Evolutionary conservation across 768 basidiomycete genomes (phyloP), one percentile per base, ranked within the genome.

Genomic region (Tulasnella sp.): DNA sequence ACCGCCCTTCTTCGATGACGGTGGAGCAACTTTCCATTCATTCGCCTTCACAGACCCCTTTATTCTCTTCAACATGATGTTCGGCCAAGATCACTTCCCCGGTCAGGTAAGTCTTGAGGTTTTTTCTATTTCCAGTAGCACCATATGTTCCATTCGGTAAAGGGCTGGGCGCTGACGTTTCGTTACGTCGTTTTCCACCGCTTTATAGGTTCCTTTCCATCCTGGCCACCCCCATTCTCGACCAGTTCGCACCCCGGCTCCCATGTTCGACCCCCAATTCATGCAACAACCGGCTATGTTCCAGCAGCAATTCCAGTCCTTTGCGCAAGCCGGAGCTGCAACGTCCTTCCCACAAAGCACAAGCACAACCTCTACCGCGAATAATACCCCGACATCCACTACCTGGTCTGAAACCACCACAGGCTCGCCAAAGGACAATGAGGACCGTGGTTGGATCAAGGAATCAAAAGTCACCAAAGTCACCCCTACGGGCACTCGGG

Each of bases 11-110:
- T 39, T 40, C 12, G 40, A 45, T 31, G 37, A 68, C 42, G 40
- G 75, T 76, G 39, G 75, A 68, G 64, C 67, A 45, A 11, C 38
- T 52, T 37, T 29, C 36, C 75, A 37, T 74, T 15, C 17, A 15
- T 77, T 77, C 58, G 76, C 54, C 45, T 77, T 77, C 49, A 72
- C 76, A 49, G 76, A 77, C 71, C 76, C 76, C n/a, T 72, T 45
- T 45, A 40, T 45, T 25, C 71, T 77, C 49, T 77, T 77, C 76
- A 67, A 77, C 45, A 40, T 58, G n/a, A 74, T 74, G 38, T 72
- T 77, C 39, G 54, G 36, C 1, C 7, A 7, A 1, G 76, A 77
- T 11, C 37, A 39, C n/a, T 34, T 70, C 12, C 75, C 42, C 19
- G 14, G 67, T 45, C 75, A 76, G 25, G 75, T 76, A 22, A 58